phyloP scores from a whole-genome alignment of 331 rosid genomes.

The Rosa hybrid region DNA sequence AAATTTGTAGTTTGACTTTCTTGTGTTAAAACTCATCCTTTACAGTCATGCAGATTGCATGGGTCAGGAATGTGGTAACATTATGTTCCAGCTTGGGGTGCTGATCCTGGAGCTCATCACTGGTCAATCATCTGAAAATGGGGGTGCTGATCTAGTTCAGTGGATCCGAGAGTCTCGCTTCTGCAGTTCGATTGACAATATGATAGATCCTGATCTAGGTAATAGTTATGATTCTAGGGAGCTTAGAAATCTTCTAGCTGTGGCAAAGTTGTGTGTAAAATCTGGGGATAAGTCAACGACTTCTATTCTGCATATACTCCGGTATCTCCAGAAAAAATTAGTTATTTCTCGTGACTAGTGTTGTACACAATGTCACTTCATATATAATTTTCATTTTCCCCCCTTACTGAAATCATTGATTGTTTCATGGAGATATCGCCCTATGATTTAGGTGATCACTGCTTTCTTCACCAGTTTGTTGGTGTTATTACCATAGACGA shows the following conservation, averaged over 20 bases:
- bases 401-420: slow-evolving; percentile 14
- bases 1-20: neutral
- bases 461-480: neutral
- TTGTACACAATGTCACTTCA: slow-evolving; percentile 1
- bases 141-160: slow-evolving; percentile 62
- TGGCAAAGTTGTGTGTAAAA: slow-evolving; percentile 83
- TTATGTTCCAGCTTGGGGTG: slow-evolving; percentile 83
- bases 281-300: slow-evolving; percentile 60
- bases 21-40: slow-evolving; percentile 13
- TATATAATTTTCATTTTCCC: slow-evolving; percentile 5
- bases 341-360: slow-evolving; percentile 37
- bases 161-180: slow-evolving; percentile 82
- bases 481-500: neutral
- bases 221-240: slow-evolving; percentile 61
- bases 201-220: slow-evolving; percentile 95
- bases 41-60: slow-evolving; percentile 48
- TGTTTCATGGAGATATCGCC: neutral
- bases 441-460: neutral
- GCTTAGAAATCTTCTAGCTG: slow-evolving; percentile 70
- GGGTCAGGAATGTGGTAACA: slow-evolving; percentile 53
- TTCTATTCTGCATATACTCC: slow-evolving; percentile 70
- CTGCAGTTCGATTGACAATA: slow-evolving; percentile 66
- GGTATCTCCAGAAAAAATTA: slow-evolving; percentile 70
- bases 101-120: slow-evolving; percentile 82
- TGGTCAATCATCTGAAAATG: slow-evolving; percentile 79